A percentile compares a stretch with the other conserved stretches of the same genome.
phyloP scores from a whole-genome alignment of 441 rosid species.

The Adansonia madagascariensis region DNA sequence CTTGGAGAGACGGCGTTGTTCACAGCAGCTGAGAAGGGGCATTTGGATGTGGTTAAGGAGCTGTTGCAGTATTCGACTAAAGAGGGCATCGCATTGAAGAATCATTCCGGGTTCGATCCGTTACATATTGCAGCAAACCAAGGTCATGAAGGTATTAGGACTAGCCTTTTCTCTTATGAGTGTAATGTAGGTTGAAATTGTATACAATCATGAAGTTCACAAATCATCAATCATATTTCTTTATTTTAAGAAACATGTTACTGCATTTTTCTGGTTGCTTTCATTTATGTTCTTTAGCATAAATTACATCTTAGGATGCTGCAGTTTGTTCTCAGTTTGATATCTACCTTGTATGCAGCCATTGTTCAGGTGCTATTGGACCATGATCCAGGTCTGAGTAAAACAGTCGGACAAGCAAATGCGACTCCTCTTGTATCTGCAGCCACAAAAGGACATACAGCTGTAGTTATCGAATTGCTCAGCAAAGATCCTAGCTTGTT shows the following conservation, averaged over 20 bases:
- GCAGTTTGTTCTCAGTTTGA: conserved; percentile 17
- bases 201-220: not conserved
- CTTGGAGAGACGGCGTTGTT: conserved; percentile 91
- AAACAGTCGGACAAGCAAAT: conserved; percentile 78
- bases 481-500: conserved; percentile 60
- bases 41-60: conserved; percentile 75
- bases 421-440: conserved; percentile 86
- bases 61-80: conserved; percentile 57
- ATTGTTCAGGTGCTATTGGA: conserved; percentile 73
- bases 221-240: not conserved
- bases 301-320: not conserved
- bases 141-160: conserved; percentile 71
- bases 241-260: not conserved
- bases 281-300: not conserved
- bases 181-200: conserved; percentile 5
- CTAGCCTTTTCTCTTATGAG: not conserved
- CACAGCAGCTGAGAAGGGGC: conserved; percentile 81
- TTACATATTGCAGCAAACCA: conserved; percentile 82
- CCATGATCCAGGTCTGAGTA: conserved; percentile 61
- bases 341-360: conserved; percentile 50
- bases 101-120: conserved; percentile 67
- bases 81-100: conserved; percentile 66
- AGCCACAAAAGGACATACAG: conserved; percentile 71
- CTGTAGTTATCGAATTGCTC: conserved; percentile 65
- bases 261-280: not conserved